phyloP scores from a whole-genome alignment of 2,329 filamentous ascomycete genomes.

The Aspergillus ochraceus region DNA sequence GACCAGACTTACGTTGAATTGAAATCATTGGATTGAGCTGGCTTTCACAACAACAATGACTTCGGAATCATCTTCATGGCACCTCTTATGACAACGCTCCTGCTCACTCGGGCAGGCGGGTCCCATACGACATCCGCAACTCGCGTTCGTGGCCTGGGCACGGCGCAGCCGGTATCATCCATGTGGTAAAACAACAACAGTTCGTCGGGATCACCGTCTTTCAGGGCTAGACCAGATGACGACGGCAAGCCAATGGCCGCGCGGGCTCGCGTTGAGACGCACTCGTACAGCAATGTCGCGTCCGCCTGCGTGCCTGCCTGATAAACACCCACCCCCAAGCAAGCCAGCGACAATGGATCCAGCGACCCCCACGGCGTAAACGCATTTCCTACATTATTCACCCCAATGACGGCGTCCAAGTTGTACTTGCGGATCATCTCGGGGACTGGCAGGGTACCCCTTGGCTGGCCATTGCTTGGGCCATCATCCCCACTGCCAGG shows the following conservation, averaged over 20 bases:
- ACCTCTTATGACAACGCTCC: constrained; percentile 28
- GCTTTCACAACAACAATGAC: background rate
- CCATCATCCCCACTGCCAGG: background rate
- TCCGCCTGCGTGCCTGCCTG: constrained; percentile 64
- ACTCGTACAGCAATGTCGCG: constrained; percentile 58
- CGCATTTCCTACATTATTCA: constrained; percentile 74
- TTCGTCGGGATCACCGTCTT: constrained; percentile 16
- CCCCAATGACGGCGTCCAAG: constrained; percentile 61
- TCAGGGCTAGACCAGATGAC: constrained; percentile 9
- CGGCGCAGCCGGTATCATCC: constrained; percentile 33
- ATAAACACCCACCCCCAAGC: constrained; percentile 65
- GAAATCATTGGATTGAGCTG: background rate
- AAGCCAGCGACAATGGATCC: constrained; percentile 65
- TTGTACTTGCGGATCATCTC: constrained; percentile 60
- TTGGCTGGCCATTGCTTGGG: constrained; percentile 33
- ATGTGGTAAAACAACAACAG: constrained; percentile 27
- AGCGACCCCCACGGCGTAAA: constrained; percentile 70
- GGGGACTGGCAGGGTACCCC: constrained; percentile 64
- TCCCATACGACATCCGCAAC: constrained; percentile 42
- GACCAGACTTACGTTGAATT: background rate
- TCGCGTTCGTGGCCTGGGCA: constrained; percentile 26
- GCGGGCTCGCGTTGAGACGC: constrained; percentile 48
- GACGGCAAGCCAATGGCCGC: constrained; percentile 33
- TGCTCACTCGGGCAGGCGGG: constrained; percentile 28
- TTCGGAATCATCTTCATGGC: constrained; percentile 9